Evolutionary conservation across 257 asterid genomes (phyloP), one percentile per base, ranked within the genome.

Genomic region (Penstemon eatonii): DNA sequence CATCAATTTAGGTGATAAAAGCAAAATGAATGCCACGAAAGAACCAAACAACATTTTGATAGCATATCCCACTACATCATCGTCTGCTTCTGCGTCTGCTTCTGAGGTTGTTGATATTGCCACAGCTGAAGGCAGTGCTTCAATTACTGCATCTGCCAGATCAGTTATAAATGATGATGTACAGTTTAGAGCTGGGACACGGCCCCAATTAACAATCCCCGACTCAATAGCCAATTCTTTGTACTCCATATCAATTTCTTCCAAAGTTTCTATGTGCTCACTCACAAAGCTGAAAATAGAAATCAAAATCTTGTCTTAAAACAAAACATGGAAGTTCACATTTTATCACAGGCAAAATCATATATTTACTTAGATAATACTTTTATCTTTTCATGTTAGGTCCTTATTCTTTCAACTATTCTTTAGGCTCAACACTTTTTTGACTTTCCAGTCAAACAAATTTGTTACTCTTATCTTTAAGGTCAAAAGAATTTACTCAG

Each of bases 231-330:
- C 97, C 74, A 93, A 68, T 41, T 93, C 85, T 76, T 40, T 84
- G 87, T 93, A 93, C 83, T 93, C 99, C 96, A 93, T 90, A 38
- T 93, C 99, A 49, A 90, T 93, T 80, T 90, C 99, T 76, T 93
- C 99, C 8, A 93, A 94, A 7, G 99, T 93, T 76, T 93, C 99
- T 67, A 93, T 93, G 82, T 93, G 99, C 91, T 93, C 99, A 37
- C 97, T 93, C 69, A 93, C 97, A 66, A 93, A 93, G 82, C 99
- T 93, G 94, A 74, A 73, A 69, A 62, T 63, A 51, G 5, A 73
- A 38, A 53, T 7, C 55, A 25, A 0, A 25, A 25, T 66, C 43
- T 44, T 47, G 51, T 56, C 36, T 55, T 25, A 71, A 71, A 70
- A 64, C 12, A 25, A 49, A 54, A 69, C 5, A 11, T 25, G 33